Base-by-base conservation (phyloP, 2,329 filamentous ascomycete genomes). In the Capronia americana region DNA sequence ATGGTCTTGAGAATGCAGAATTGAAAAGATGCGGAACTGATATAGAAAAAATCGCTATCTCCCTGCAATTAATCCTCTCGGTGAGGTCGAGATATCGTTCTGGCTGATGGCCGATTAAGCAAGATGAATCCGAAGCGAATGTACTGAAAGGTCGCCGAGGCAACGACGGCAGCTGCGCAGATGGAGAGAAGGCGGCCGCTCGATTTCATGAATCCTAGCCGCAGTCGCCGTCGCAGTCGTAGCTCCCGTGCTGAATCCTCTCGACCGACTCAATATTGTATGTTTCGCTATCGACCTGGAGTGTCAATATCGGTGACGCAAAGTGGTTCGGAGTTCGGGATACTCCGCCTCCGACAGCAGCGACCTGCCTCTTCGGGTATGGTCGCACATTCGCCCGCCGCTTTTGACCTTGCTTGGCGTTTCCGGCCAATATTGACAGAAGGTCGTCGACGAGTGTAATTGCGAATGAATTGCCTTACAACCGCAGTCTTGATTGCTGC, bases 141-240 rank as follows among this genome's bases (percentile, higher is more conserved):
- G 63, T 65, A 69, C 38, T 66, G 66, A 20, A 66, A 61, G 2
- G 60, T 63, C 41, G 63, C 63, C 44, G 59, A 66, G 20, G 57
- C 51, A 30, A 65, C 44, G 23, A 69, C 57, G 20, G 60, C 66
- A n/a, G 63, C 57, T 17, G 60, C 38, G 26, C 63, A 69, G n/a
- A 54, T n/a, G 57, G 57, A 61, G 8, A 59, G 28, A n/a, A 61
- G 54, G 41, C 58, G 57, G 12, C 57, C 24, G 41, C 20, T 61
- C 20, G 17, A 10, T 20, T 38, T 56, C 57, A 51, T 51, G 20
- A 20, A n/a, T 4, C 38, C 4, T 17, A 41, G 12, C 5, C 3
- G 38, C 7, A 44, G 32, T 4, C 4, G 32, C 4, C 17, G 38
- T 17, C 38, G 34, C 34, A 38, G 12, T 38, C 14, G 38, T 41